These are phyloP conservation scores for Cucumis hystrix DNA, from an alignment of 306 rosid genomes.

Conservation along the genomic window DNA sequence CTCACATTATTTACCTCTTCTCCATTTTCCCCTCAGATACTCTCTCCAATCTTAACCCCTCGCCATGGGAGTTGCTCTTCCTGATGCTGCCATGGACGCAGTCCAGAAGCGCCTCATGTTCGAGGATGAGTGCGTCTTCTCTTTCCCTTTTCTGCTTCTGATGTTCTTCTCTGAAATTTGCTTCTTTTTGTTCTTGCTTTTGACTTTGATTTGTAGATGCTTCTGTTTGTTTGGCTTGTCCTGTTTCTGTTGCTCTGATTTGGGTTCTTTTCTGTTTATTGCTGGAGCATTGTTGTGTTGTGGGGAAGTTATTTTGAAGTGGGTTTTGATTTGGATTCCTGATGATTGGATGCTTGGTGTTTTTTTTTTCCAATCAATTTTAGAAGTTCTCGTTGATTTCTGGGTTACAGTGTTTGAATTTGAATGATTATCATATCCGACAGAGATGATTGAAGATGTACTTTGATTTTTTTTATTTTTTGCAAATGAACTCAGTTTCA, in stretches of 20 bases:
- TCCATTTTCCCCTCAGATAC: slow-evolving; percentile 1
- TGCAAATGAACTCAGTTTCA: neutral
- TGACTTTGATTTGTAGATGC: neutral
- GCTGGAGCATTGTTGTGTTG: neutral
- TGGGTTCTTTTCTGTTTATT: neutral
- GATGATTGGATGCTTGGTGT: neutral
- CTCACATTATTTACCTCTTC: neutral
- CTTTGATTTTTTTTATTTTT: neutral
- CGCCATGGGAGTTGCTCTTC: slow-evolving; percentile 45
- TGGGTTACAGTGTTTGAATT: neutral
- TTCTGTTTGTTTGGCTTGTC: too few relatives aligned
- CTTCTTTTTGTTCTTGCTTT: neutral
- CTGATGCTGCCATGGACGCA: slow-evolving; percentile 86
- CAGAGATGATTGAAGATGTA: neutral
- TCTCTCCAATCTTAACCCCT: slow-evolving; percentile 9
- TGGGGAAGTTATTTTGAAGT: neutral
- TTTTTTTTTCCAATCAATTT: neutral
- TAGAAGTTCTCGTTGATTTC: neutral
- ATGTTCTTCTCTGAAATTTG: neutral
- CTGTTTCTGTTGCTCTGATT: neutral
- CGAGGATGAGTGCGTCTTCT: slow-evolving; percentile 66
- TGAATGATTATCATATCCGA: neutral
- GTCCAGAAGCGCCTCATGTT: slow-evolving; percentile 99
- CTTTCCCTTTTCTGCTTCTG: neutral
- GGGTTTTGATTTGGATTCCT: neutral